These are phyloP conservation scores for Populus hybrid DNA, from an alignment of 441 rosid species.

Conservation along the genomic window DNA sequence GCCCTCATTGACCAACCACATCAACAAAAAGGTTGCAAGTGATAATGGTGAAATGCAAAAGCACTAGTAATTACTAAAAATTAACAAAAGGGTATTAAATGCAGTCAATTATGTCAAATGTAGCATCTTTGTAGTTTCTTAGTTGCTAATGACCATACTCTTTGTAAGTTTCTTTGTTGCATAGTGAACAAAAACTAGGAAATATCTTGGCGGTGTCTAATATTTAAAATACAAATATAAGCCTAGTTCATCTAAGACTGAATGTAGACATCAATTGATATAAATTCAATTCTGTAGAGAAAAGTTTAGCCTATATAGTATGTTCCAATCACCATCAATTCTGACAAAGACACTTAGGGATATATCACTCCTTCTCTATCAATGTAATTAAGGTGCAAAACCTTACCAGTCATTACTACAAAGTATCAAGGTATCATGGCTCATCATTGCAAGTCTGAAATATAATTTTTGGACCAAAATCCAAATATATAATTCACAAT, in stretches of 20 bases:
- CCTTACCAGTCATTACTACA: neutral
- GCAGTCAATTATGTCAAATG: neutral
- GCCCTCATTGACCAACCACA: too few species aligned
- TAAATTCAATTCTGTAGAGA: neutral
- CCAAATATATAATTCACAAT: neutral
- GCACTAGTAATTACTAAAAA: neutral
- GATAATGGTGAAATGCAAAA: neutral
- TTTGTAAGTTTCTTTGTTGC: neutral
- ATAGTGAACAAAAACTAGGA: neutral
- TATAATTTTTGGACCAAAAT: neutral
- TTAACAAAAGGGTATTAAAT: neutral
- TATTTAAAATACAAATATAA: neutral
- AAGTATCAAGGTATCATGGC: neutral
- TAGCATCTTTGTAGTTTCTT: neutral
- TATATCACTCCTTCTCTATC: neutral
- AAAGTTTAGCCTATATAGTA: neutral
- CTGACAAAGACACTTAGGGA: neutral
- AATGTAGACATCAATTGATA: neutral
- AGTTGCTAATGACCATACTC: neutral
- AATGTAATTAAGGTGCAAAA: neutral
- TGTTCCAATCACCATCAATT: neutral
- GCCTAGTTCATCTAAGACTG: neutral
- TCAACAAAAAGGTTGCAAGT: too few species aligned
- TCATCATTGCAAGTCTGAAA: neutral
- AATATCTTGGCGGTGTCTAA: conserved; percentile 7